phyloP scores from a whole-genome alignment of 345 rosid genomes.

The Eucalyptus virginea region DNA sequence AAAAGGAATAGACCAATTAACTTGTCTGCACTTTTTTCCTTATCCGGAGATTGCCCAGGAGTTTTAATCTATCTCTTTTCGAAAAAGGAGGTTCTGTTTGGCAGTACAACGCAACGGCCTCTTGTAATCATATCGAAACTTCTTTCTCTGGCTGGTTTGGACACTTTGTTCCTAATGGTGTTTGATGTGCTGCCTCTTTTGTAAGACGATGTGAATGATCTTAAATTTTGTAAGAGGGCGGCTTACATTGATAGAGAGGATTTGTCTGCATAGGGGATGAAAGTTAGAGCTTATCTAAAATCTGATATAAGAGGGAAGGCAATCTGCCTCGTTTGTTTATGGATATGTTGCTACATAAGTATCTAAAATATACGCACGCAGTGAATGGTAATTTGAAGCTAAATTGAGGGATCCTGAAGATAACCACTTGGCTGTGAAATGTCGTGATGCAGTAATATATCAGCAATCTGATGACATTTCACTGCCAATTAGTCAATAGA shows the following conservation, averaged over 20 bases:
- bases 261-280: not conserved
- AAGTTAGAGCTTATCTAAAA: not conserved
- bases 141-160: not conserved
- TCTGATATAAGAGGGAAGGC: not conserved
- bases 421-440: not conserved
- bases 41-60: not conserved
- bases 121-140: not conserved
- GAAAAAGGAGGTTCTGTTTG: not conserved
- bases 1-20: not conserved
- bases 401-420: not conserved
- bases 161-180: not conserved
- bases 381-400: not conserved
- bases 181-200: not conserved
- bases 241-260: not conserved
- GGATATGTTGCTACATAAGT: not conserved
- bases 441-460: not conserved
- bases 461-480: not conserved
- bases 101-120: not conserved
- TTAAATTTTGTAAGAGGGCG: not conserved
- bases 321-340: not conserved
- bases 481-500: too few species aligned
- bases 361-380: not conserved
- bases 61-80: not conserved
- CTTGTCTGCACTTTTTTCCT: not conserved
- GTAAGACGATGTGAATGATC: not conserved